Conservation (phyloP, 2,329 filamentous ascomycete species). For the Pseudocercospora fijiensis region DNA sequence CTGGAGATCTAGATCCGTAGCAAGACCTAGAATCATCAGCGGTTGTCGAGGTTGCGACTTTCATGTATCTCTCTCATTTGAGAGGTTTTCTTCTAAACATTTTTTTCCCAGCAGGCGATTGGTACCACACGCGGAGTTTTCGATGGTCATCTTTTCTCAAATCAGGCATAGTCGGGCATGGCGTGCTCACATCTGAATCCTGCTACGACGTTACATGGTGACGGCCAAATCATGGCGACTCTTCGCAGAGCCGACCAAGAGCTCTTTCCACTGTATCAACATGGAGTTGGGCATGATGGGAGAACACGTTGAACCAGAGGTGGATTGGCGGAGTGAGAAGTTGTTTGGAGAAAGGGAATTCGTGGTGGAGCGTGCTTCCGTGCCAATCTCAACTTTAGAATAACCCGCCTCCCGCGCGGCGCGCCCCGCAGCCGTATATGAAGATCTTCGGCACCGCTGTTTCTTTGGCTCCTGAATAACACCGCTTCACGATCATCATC, state of each 20-base stretch:
- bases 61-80: no score
- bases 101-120: background rate
- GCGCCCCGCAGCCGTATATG: background rate
- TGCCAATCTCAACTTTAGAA: background rate
- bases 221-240: background rate
- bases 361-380: background rate
- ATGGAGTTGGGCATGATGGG: background rate
- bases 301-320: background rate
- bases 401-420: background rate
- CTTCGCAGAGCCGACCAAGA: background rate
- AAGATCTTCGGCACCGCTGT: constrained; percentile 5
- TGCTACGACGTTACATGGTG: background rate
- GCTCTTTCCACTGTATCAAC: background rate
- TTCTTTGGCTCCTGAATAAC: background rate
- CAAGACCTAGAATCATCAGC: no score
- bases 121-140: background rate
- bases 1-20: no score
- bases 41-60: no score
- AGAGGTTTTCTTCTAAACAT: background rate
- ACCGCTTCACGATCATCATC: background rate
- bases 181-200: background rate
- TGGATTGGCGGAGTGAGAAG: background rate
- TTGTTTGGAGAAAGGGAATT: background rate
- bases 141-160: background rate
- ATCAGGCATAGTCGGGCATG: background rate